Evolutionary conservation across 108 stramenopile genomes (phyloP), one percentile per base, ranked within the genome.

Genomic region (Aurantiochytrium sp.): DNA sequence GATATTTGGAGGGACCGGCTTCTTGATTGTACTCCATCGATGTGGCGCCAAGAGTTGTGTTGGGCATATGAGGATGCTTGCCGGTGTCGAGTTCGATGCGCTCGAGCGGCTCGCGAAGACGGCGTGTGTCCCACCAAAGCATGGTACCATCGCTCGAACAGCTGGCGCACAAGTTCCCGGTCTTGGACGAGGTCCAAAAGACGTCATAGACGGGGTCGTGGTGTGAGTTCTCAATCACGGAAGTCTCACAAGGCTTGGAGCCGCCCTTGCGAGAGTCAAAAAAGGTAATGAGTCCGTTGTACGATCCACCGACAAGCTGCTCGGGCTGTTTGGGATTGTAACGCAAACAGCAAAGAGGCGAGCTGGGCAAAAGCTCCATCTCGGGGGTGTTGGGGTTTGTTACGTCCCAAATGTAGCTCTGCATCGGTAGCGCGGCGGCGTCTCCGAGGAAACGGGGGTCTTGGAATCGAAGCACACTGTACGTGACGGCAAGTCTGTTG

Each of bases 171-270:
- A 95, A 94, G 88, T 96, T 94, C n/a, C 95, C 95, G 18, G 96
- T 97, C 93, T 97, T 97, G 47, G 95, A 95, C 14, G 94, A 94
- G 57, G 96, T 92, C 96, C 96, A 97, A 91, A 95, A 96, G 47
- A 96, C 95, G 87, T 96, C 97, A 60, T 95, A 94, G 21, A 97
- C 95, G 4, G 96, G 96, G 92, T 97, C 96, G 87, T 97, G 97
- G 88, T 97, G 97, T 43, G 95, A 95, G 72, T 95, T 95, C 59
- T 96, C 96, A 59, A 96, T 94, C 12, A 95, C 92, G 59, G 94
- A 95, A 25, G 92, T 93, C 87, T 94, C 95, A 4, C 87, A 59
- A n/a, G 96, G 95, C 60, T 92, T 88, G 71, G 94, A 95, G 88
- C 92, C 91, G 58, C 94, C 92, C 59, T 88, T 88, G 49, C 83